Evolutionary conservation across 148 eudicot genomes (phyloP), one percentile per base, ranked within the genome.

Genomic region (Tetragonia tetragonoides): DNA sequence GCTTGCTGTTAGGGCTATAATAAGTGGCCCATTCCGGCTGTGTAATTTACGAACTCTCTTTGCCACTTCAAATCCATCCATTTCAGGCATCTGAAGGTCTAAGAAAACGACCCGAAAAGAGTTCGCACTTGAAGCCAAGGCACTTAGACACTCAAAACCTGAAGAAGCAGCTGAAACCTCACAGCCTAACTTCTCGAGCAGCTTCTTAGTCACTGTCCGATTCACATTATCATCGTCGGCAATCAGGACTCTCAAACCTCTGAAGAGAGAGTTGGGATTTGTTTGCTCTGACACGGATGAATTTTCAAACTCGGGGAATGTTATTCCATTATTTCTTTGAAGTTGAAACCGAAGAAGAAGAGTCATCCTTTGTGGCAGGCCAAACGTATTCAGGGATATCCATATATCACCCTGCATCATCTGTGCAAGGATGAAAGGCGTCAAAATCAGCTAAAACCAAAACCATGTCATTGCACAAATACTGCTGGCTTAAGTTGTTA

Each of bases 351-450:
- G 85, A 4, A 91, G 88, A 60, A 87, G 81, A 60, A 89, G 93
- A 78, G 85, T 85, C 87, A 88, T 91, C 72, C 82, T 83, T 73
- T 86, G 90, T 9, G 85, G 86, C 10, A 79, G 77, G 54, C 93
- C 93, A 49, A 40, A 79, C 23, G 85, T 34, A 81, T 84, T 79
- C 8, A 79, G 79, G 54, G 91, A 84, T 79, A 90, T 81, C 97
- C 97, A 90, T 70, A 91, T 89, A 68, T 88, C 88, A 37, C 93
- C 97, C 79, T 90, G 97, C 93, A 92, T 87, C 91, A 90, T 90
- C 93, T 92, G 88, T 81, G 80, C 64, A 79, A 68, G 2, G 12
- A 70, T 24, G 16, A 57, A 63, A 15, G 34, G n/a, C 16, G 56
- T 77, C 44, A 62, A 10, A 47, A 40, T 8, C 59, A 53, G 34